phyloP scores from a whole-genome alignment of 2,329 filamentous ascomycete species.

The Alternaria postmessia region DNA sequence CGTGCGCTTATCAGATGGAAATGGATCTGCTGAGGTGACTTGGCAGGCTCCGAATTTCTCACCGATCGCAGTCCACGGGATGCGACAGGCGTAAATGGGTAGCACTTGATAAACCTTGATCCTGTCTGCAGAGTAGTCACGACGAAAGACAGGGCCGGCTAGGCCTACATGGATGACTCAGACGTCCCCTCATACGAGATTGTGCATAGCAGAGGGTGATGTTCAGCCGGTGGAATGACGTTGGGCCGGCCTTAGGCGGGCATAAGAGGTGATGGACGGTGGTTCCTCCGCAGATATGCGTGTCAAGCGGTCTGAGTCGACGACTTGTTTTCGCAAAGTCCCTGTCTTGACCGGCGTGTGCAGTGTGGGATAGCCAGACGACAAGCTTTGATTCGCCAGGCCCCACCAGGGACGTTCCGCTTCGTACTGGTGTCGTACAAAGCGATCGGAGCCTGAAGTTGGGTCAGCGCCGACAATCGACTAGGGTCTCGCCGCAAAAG shows the following conservation, averaged over 20 bases:
- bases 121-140: neutral
- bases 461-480: conserved; percentile 13
- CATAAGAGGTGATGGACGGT: neutral
- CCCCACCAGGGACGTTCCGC: neutral
- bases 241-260: conserved; percentile 2
- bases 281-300: neutral
- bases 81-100: neutral
- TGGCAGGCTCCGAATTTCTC: neutral
- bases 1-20: neutral
- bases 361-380: neutral
- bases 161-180: neutral
- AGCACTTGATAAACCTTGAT: neutral
- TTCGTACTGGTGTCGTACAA: neutral
- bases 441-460: conserved; percentile 8
- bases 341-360: neutral
- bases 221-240: neutral
- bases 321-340: neutral
- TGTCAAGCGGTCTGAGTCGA: neutral
- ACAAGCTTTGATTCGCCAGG: neutral
- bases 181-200: neutral
- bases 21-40: neutral
- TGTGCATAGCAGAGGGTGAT: neutral
- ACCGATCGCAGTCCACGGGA: conserved; percentile 3
- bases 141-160: neutral
- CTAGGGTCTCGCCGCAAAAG: conserved; percentile 15